A percentile compares a stretch with the other conserved stretches of the same genome.
Conservation (phyloP, 495 filamentous ascomycete genomes). For the Chlorociboria aeruginascens region DNA sequence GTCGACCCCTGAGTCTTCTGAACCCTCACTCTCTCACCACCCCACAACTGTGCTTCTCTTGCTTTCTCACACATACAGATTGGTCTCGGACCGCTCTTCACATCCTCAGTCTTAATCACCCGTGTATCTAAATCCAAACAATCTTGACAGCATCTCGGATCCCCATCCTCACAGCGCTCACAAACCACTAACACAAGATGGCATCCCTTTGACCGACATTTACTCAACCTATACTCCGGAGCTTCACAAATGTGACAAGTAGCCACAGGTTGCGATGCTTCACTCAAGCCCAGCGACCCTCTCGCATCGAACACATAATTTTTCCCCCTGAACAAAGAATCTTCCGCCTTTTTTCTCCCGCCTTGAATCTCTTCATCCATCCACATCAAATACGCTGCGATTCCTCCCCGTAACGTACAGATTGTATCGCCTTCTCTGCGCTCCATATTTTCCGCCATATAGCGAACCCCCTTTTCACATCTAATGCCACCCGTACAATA, state of each 20-base stretch:
- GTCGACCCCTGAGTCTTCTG: neutral
- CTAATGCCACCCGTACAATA: conserved; percentile 20
- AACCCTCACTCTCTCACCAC: neutral
- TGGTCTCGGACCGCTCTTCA: neutral
- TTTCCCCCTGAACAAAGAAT: conserved; percentile 15
- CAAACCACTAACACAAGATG: conserved; percentile 19
- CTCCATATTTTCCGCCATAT: conserved; percentile 11
- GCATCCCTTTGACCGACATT: conserved; percentile 16
- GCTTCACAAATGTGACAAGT: conserved; percentile 13
- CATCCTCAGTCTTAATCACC: neutral
- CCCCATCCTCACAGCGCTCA: conserved; percentile 6
- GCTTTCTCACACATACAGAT: conserved; percentile 19
- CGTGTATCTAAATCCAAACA: conserved; percentile 9
- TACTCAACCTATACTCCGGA: conserved; percentile 9
- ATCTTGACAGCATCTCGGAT: conserved; percentile 13
- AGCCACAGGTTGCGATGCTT: conserved; percentile 8
- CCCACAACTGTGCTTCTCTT: conserved; percentile 16
- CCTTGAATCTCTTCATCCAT: conserved; percentile 15
- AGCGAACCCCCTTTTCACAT: conserved; percentile 19
- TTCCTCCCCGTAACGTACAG: conserved; percentile 18
- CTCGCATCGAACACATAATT: conserved; percentile 22
- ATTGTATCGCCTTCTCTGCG: conserved; percentile 5
- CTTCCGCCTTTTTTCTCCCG: conserved; percentile 9
- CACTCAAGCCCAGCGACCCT: conserved; percentile 9
- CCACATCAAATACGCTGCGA: conserved; percentile 18